Conservation (phyloP, 371 early-diverging fungal genomes). For the Rhizopus stolonifer region DNA sequence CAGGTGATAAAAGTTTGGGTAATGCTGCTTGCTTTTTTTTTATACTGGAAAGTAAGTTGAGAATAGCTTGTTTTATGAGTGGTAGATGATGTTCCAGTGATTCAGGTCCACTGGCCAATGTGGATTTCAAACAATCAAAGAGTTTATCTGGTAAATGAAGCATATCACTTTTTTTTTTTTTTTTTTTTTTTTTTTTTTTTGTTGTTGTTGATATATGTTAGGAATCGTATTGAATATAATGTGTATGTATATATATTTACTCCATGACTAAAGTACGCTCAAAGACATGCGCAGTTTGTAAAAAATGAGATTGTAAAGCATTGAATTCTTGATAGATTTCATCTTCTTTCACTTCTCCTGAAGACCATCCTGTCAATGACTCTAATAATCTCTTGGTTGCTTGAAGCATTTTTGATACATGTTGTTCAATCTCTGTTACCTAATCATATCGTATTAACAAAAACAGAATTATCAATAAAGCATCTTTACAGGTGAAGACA, state of each 20-base stretch:
- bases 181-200: neutral
- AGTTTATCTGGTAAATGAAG: slow-evolving; percentile 53
- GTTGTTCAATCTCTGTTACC: slow-evolving; percentile 53
- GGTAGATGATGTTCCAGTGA: slow-evolving; percentile 57
- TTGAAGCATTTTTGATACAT: slow-evolving; percentile 52
- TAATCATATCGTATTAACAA: slow-evolving; percentile 12
- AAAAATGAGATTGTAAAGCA: slow-evolving; percentile 45
- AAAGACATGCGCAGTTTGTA: slow-evolving; percentile 44
- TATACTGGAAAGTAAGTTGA: slow-evolving; percentile 52
- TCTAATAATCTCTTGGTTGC: slow-evolving; percentile 59
- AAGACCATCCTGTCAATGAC: slow-evolving; percentile 57
- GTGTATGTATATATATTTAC: too few relatives aligned
- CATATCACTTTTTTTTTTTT: slow-evolving; percentile 40
- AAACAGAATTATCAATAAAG: too few relatives aligned
- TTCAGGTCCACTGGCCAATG: slow-evolving; percentile 44
- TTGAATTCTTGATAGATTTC: slow-evolving; percentile 54
- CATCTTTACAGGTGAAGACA: too few relatives aligned
- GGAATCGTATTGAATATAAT: too few relatives aligned
- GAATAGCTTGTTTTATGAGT: slow-evolving; percentile 54
- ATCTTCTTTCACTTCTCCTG: slow-evolving; percentile 31
- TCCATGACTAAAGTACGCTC: slow-evolving; percentile 48
- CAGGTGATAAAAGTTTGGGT: neutral
- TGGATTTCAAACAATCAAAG: slow-evolving; percentile 42
- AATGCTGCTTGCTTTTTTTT: slow-evolving; percentile 54
- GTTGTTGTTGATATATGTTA: too few relatives aligned